These are phyloP conservation scores for Venturia asperata DNA, from an alignment of 2,329 filamentous ascomycete genomes.

Conservation along the genomic window DNA sequence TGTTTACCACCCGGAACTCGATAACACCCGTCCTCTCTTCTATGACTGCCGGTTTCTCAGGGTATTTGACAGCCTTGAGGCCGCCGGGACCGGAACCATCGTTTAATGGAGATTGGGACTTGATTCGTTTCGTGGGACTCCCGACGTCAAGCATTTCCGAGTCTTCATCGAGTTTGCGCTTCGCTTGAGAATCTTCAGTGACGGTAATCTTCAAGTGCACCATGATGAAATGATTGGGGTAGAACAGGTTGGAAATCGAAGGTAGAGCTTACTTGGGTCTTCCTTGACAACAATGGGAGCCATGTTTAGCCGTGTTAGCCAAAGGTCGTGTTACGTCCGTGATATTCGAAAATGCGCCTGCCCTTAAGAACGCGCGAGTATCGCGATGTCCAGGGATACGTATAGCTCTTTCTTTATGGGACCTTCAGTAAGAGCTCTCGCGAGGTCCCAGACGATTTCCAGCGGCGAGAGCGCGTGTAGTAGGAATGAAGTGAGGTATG, in stretches of 20 bases:
- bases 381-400: not conserved
- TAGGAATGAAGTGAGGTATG: not conserved
- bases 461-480: not conserved
- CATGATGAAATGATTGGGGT: constrained; percentile 16
- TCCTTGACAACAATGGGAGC: constrained; percentile 13
- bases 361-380: not conserved
- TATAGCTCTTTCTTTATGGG: not conserved
- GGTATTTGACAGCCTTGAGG: constrained; percentile 66
- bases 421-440: not conserved
- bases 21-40: constrained; percentile 94
- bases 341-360: not conserved
- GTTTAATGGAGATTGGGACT: constrained; percentile 38
- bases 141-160: constrained; percentile 45
- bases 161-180: constrained; percentile 66
- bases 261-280: not conserved
- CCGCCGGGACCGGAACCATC: constrained; percentile 31
- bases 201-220: not conserved
- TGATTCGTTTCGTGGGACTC: constrained; percentile 58
- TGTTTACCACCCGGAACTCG: constrained; percentile 96
- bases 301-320: constrained; percentile 13
- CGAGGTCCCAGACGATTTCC: not conserved
- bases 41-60: constrained; percentile 87
- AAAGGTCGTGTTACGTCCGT: not conserved
- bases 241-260: not conserved
- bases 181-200: constrained; percentile 35